A percentile compares a stretch with the other conserved stretches of the same genome.
phyloP scores from a whole-genome alignment of 495 filamentous ascomycete species.

The Neurospora pannonica region DNA sequence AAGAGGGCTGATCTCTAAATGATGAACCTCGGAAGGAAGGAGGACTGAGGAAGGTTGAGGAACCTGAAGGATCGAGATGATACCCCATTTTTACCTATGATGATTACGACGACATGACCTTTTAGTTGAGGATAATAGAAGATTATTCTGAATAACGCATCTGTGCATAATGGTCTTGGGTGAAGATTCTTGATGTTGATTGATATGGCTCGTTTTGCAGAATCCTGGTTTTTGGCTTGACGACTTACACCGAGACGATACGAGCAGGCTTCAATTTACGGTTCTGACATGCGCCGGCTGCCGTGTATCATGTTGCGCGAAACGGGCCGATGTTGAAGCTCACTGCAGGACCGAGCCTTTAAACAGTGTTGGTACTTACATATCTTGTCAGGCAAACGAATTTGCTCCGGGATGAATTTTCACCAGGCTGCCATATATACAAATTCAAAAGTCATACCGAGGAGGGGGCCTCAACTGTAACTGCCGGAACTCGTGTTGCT shows the following conservation, averaged over 20 bases:
- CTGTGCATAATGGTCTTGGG: neutral
- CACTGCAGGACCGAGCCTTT: neutral
- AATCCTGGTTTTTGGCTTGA: neutral
- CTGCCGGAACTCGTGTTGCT: neutral
- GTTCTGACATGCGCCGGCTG: neutral
- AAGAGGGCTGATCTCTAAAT: conserved; percentile 6
- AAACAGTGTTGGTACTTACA: neutral
- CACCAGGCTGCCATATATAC: no score
- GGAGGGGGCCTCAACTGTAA: neutral
- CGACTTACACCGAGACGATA: neutral
- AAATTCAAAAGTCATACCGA: no score
- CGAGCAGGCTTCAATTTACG: neutral
- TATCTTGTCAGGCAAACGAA: neutral
- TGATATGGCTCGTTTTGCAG: neutral
- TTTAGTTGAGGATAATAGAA: neutral
- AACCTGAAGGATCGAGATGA: neutral
- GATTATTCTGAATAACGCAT: rapidly evolving
- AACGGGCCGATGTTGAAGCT: neutral
- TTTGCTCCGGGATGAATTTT: rapidly evolving
- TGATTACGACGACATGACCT: neutral
- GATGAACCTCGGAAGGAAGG: neutral
- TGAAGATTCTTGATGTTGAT: neutral
- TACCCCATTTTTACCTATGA: neutral
- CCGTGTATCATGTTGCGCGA: neutral
- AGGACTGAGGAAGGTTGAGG: neutral